Base-by-base conservation (phyloP, 2,329 filamentous ascomycete genomes). In the Didymella sp. region DNA sequence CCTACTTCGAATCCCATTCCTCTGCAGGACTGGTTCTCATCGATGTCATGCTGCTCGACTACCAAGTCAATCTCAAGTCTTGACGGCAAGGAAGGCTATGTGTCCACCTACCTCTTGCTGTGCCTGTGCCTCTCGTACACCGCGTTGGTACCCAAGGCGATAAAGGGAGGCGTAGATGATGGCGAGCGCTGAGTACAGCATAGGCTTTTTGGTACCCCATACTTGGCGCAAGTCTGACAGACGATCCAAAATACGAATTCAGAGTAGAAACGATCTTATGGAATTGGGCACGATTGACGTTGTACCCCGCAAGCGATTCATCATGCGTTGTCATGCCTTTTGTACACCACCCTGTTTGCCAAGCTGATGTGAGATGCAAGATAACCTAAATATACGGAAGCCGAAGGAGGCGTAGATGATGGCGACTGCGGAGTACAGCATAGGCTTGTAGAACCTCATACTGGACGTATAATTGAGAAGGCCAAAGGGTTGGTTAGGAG, bases 341-440 rank as follows among this genome's bases (percentile, higher is more conserved):
- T 6, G 31, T 15, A 28, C 4, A 4, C 3, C 12, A 7, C 53
- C 42, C 11, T 50, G 54, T 17, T 52, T 53, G 7, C 21, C 44
- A 4, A 60, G 37, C 30, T 48, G 45, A 25, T 59, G 51, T 15
- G 60, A 60, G 3, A 62, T 47, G 25, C 58, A 50, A 9, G 59
- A 59, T 12, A 63, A 21, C 30, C 62, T 62, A 19, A 56, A 50
- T 42, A 63, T 50, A 15, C 65, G 60, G 17, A 68, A 62, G n/a
- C 60, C 53, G 22, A 66, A 56, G 6, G 62, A 63, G 6, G 61
- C 55, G 33, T 68, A 68, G 2, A 66, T 56, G 30, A 66, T 51
- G 2, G 57, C 41, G 6, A 58, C 21, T 7, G 63, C 65, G 4
- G 62, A 60, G 21, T 58, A 66, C 13, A 68, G 40, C 13, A 68